Evolutionary conservation across 1,139 yeast genomes (phyloP), one percentile per base, ranked within the genome.

Genomic region (Zygosaccharomyces sapae): DNA sequence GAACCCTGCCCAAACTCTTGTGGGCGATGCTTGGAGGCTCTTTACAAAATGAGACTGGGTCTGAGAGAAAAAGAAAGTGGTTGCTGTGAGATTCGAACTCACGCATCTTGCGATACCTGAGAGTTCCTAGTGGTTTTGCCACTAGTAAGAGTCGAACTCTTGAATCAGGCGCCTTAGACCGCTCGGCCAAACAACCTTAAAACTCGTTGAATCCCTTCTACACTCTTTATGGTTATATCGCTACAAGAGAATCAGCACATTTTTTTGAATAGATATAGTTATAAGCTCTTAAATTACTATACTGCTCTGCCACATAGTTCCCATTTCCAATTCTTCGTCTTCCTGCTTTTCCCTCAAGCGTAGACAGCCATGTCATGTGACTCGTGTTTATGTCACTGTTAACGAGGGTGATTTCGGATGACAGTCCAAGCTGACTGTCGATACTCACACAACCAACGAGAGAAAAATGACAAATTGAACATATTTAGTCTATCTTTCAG

Each of bases 151-250:
- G 39, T 46, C 45, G 47, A 45, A 48, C 49, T 38, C 61, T 57
- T 57, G 61, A 57, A 55, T 55, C 59, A 54, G 59, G 57, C 59
- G 59, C 59, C 59, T 55, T 55, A 55, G 59, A 55, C 61, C 61
- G 59, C 61, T 57, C 61, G 61, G 61, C 61, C 61, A 57, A 57
- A 57, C 61, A 57, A 57, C 22, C 22, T 19, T 19, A 19, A 19
- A 19, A 19, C 22, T 19, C 22, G 22, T 19, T 19, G 22, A 19
- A 19, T 19, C 22, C 22, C 22, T 19, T 19, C 5, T 19, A 19
- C 22, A 19, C 22, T 19, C 22, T 19, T 19, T 19, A 19, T 19
- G 22, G 22, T 19, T 19, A 19, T 19, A 19, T 19, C 22, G 22
- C 22, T 19, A 19, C 22, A 19, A 19, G 22, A 19, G 22, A 19